Evolutionary conservation across 176 grass and related monocot genomes (phyloP), one percentile per base, ranked within the genome.

Genomic region (Alopecurus myosuroides): DNA sequence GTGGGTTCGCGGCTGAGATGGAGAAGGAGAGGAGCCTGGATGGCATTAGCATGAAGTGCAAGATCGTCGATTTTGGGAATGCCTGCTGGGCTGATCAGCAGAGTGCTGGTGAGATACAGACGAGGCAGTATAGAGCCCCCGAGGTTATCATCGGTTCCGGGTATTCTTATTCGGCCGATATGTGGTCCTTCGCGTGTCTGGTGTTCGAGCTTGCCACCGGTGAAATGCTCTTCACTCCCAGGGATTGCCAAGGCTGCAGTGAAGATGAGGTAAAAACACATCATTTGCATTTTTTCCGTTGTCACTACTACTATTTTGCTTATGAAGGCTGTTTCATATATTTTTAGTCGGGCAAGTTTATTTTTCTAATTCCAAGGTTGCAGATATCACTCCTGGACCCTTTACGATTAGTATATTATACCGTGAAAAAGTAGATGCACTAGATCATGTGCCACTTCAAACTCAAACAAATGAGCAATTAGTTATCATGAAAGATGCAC

Each of bases 21-120:
- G 90, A 90, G 66, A 87, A 80, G 65, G 89, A 89, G 77, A 95
- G 93, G 58, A 94, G 81, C 74, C 89, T 98, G 77, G 93, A 98
- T 64, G 91, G 91, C 17, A 80, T 98, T 68, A 90, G 89, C 70
- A 73, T 98, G 80, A 83, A 88, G 73, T 98, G 96, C 86, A 98
- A 98, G 89, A 88, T 98, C 64, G 96, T 98, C 7, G 96, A 98
- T 92, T 92, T 98, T 28, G 96, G 96, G 41, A 98, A 95, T 39
- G 93, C 93, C 22, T 91, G 93, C 82, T 94, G 87, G 88, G 85
- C 45, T 34, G 53, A 90, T 90, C 90, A 92, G 81, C 89, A 95
- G 62, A 71, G 81, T 52, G 46, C 82, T 67, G 87, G 89, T 71
- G 91, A 93, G 81, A 98, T 98, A 76, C 95, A 98, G 80, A 98